Conservation (phyloP, 2,329 filamentous ascomycete species). For the Aspergillus thermomutatus region DNA sequence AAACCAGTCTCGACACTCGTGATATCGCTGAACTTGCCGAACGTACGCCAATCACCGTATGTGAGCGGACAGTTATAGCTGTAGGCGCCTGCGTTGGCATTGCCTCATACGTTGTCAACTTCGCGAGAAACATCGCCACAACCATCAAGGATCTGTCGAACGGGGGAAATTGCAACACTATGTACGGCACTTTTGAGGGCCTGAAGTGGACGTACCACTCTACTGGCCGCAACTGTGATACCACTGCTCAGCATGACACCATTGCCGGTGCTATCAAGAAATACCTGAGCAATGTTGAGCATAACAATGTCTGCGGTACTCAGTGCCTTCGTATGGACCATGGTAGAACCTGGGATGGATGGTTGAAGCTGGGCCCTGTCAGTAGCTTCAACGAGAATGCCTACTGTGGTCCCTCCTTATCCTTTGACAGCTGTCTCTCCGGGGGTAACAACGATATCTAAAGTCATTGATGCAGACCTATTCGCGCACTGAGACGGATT, state of each 20-base stretch:
- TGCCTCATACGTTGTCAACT: not conserved
- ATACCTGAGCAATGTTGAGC: not conserved
- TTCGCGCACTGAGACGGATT: too few species aligned
- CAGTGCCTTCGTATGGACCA: constrained; percentile 3
- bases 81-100: not conserved
- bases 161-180: not conserved
- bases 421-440: not conserved
- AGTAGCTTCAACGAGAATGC: constrained; percentile 3
- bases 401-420: constrained; percentile 4
- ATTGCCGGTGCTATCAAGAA: constrained; percentile 5
- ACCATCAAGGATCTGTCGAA: constrained; percentile 1
- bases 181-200: constrained; percentile 2
- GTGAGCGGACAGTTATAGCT: not conserved
- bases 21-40: not conserved
- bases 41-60: not conserved
- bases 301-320: constrained; percentile 5
- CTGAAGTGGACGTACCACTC: constrained; percentile 3
- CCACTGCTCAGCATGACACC: constrained; percentile 1
- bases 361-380: constrained; percentile 5
- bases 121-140: not conserved
- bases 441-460: not conserved
- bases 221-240: constrained; percentile 6
- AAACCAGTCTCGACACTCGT: not conserved
- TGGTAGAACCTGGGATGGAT: constrained; percentile 6
- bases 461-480: not conserved